Evolutionary conservation across 148 eudicot species (phyloP), one percentile per base, ranked within the genome.

Genomic region (Diospyros kaki): DNA sequence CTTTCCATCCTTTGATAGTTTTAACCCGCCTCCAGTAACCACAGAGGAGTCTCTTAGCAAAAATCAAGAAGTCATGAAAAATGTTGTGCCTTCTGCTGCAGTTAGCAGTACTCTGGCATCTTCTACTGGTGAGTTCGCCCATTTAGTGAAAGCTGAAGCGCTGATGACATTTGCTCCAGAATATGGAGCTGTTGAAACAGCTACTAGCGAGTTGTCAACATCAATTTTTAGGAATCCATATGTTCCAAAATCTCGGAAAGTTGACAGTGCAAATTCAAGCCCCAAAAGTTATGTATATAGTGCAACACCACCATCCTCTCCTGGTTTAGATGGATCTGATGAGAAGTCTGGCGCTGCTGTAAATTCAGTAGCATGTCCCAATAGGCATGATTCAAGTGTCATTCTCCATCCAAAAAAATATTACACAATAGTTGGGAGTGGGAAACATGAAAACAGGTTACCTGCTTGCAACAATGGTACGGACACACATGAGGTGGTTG

Each of bases 111-210:
- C 82, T 73, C 86, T 82, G 48, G 84, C 81, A 74, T 82, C 90
- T 85, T 73, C 82, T 61, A 75, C 75, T 54, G 83, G 81, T 67
- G 97, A 90, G 87, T 91, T 87, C 78, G 90, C 89, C 76, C 86
- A 92, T 75, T 80, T 92, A 52, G 77, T 92, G 73, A 95, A 92
- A 85, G 89, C 96, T 69, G 98, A 95, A 84, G 98, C 97, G 65
- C 71, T 89, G 75, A 84, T 95, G 88, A 86, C 98, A 80, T 92
- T 95, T 83, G 97, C 98, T 66, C 89, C 96, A 51, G 96, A 92
- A 81, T 95, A 92, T 84, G 93, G 98, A 77, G 96, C 97, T 74
- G 92, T 95, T 73, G 98, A 90, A 75, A 82, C 92, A 65, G 75
- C 88, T 17, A 53, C 86, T 76, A 83, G 86, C 77, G 98, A 89